Conservation (phyloP, 1,139 yeast genomes). For the Scheffersomyces cryptocercus region DNA sequence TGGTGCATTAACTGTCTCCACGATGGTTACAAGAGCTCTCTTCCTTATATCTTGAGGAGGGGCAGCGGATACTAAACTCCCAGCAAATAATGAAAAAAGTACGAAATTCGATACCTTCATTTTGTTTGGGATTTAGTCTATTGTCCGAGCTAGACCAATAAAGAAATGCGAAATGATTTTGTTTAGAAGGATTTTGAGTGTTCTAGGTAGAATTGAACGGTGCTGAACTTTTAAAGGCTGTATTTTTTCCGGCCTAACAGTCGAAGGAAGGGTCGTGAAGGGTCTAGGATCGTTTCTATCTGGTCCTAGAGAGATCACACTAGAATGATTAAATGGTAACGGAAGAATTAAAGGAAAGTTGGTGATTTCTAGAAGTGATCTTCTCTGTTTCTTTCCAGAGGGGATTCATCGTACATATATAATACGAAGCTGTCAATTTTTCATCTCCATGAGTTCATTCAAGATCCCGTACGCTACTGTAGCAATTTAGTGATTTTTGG, state of each 20-base stretch:
- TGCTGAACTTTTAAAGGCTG: too few species aligned
- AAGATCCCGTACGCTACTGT: not conserved
- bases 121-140: not conserved
- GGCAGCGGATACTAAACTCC: conserved; percentile 13
- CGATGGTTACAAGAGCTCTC: conserved; percentile 17
- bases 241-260: too few species aligned
- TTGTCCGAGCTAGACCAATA: too few species aligned
- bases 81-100: conserved; percentile 9
- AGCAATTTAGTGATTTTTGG: not conserved
- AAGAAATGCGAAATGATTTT: too few species aligned
- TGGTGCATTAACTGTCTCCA: conserved; percentile 15
- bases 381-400: too few species aligned
- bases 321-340: too few species aligned
- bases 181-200: too few species aligned
- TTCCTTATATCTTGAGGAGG: conserved; percentile 10
- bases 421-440: not conserved
- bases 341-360: too few species aligned
- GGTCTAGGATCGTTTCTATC: too few species aligned
- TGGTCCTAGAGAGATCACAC: too few species aligned
- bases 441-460: not conserved
- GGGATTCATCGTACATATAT: conserved; percentile 3
- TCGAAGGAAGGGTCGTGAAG: too few species aligned
- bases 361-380: not conserved
- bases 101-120: conserved; percentile 12
- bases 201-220: too few species aligned